These are phyloP conservation scores for Ciborinia camelliae DNA, from an alignment of 2,329 filamentous ascomycete genomes.

Conservation along the genomic window DNA sequence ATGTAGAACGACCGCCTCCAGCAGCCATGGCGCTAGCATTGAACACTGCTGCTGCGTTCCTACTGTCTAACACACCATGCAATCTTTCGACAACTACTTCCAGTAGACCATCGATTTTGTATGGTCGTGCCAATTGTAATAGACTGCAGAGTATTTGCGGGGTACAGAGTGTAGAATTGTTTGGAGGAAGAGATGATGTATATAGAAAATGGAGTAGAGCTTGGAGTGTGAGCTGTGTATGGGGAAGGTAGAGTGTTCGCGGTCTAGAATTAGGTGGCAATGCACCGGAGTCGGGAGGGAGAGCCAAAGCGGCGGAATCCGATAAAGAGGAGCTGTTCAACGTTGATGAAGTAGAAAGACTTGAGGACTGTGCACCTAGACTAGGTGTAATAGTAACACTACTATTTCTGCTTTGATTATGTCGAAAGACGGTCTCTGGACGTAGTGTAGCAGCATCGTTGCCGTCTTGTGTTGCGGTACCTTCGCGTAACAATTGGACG, in stretches of 20 bases:
- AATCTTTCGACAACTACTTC: conserved; percentile 91
- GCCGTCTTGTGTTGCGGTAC: conserved; percentile 65
- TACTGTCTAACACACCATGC: conserved; percentile 82
- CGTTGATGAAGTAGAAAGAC: conserved; percentile 47
- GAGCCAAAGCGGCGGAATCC: conserved; percentile 19
- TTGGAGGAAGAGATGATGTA: conserved; percentile 79
- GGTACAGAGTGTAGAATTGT: conserved; percentile 75
- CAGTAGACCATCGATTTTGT: conserved; percentile 86
- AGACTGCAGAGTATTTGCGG: conserved; percentile 95
- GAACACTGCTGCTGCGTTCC: conserved; percentile 95
- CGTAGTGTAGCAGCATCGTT: conserved; percentile 74
- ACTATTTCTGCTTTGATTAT: conserved; percentile 67
- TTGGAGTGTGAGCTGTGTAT: conserved; percentile 85
- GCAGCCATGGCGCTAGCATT: conserved; percentile 98
- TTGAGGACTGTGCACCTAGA: conserved; percentile 49
- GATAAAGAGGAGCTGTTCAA: conserved; percentile 36
- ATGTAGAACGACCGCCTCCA: conserved; percentile 81
- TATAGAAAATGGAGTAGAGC: conserved; percentile 91
- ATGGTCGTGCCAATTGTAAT: conserved; percentile 87
- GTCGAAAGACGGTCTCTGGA: conserved; percentile 52
- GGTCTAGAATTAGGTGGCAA: conserved; percentile 66
- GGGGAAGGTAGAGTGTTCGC: conserved; percentile 85
- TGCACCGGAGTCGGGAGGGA: conserved; percentile 43
- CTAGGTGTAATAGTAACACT: conserved; percentile 79
- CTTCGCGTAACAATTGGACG: conserved; percentile 81